phyloP scores from a whole-genome alignment of 208 protist species.

The Leishmania guyanensis region DNA sequence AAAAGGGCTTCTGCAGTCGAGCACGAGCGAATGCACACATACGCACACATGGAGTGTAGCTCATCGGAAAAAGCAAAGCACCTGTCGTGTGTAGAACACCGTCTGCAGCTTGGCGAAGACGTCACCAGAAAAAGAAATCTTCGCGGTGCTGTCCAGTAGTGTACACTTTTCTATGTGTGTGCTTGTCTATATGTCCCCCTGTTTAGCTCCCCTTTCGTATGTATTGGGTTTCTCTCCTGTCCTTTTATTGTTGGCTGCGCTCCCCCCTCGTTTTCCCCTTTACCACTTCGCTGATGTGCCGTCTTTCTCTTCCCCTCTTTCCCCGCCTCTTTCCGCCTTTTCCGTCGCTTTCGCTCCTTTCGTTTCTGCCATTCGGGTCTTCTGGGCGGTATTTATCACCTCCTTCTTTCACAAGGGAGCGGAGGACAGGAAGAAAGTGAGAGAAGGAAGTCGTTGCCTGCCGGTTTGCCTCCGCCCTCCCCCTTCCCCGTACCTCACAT shows the following conservation, averaged over 20 bases:
- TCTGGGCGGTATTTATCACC: not conserved
- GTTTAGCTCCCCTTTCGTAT: not conserved
- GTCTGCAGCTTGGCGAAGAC: not conserved
- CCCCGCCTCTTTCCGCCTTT: not conserved
- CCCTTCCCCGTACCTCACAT: not conserved
- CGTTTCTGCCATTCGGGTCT: not conserved
- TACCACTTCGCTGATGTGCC: not conserved
- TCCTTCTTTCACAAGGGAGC: not conserved
- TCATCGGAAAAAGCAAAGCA: not conserved
- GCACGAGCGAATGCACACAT: not conserved
- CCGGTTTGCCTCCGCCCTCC: not conserved
- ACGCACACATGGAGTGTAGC: not conserved
- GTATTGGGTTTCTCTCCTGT: not conserved
- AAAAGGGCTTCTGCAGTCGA: not conserved
- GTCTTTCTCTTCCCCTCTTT: not conserved
- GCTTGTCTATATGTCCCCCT: not conserved
- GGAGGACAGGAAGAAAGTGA: not conserved
- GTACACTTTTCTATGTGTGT: not conserved
- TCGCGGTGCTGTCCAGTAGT: not conserved
- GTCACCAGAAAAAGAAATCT: not conserved
- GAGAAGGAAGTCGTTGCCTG: not conserved
- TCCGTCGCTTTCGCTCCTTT: not conserved
- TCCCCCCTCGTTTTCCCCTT: not conserved
- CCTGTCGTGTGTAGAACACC: not conserved
- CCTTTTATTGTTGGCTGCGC: not conserved